Evolutionary conservation across 2,329 filamentous ascomycete genomes (phyloP), one percentile per base, ranked within the genome.

Genomic region (Colletotrichum sidae): DNA sequence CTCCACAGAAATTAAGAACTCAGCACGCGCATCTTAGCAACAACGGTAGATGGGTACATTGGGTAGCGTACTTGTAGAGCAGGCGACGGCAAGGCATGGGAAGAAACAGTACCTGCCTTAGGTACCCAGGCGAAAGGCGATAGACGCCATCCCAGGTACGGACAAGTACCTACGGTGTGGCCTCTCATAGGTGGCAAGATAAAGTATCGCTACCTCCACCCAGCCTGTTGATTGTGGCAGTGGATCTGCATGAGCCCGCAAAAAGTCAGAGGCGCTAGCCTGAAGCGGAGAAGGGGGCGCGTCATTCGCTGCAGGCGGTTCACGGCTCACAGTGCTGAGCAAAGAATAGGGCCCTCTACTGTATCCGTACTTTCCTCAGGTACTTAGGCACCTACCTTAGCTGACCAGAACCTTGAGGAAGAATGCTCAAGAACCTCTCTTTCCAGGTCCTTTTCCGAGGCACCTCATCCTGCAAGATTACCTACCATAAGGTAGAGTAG

Each of bases 241-340:
- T 58, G 54, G 60, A 58, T 67, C 64, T 67, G 54, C 64, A 55
- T 45, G 17, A 41, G 12, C 50, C 64, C 60, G 60, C 53, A 39
- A 37, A 15, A 41, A 37, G 37, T 47, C 33, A 33, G 17, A 11
- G 1, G 25, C 60, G 45, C 60, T 65, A 67, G n/a, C 64, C 39
- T 1, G 2, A 50, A 55, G 37, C 60, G 54, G 54, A 25, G 4
- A 10, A 9, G 13, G 34, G 54, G 54, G 54, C 33, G 54, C 44
- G 64, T 55, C 54, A 67, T 67, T 67, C 64, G 64, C 64, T 67
- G 64, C 64, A 65, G 64, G 37, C 64, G 64, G 60, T 67, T 34
- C 25, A 25, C 25, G 25, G 54, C 50, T 60, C 60, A 51, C 39
- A 41, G 39, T 25, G 25, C 25, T 25, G 25, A 25, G 25, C 25